Percentiles rank a stretch among this genome's conserved stretches.
Conservation (phyloP, 495 filamentous ascomycete genomes). For the Neurospora sp. region DNA sequence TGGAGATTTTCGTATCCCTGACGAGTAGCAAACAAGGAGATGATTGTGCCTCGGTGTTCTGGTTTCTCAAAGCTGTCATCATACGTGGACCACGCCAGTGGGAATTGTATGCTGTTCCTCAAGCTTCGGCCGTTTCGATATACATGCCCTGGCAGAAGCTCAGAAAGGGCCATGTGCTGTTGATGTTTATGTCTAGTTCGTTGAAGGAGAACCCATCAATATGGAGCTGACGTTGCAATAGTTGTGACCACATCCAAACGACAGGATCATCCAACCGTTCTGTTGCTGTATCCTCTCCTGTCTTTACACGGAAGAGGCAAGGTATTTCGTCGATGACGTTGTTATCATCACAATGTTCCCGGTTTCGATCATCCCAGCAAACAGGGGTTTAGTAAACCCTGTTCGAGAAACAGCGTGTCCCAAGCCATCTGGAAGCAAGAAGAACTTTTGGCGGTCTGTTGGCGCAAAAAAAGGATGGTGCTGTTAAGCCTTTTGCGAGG, state of each 20-base stretch:
- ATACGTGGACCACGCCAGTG: not conserved
- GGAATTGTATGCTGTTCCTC: not conserved
- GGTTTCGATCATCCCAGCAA: not conserved
- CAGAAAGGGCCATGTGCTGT: not conserved
- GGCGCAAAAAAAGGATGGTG: not conserved
- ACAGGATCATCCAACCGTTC: not conserved
- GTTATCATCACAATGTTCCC: not conserved
- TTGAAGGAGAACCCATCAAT: not conserved
- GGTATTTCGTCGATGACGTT: not conserved
- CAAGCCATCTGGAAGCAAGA: not conserved
- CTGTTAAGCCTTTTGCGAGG: not conserved
- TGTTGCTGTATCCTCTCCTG: not conserved
- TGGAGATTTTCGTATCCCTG: not conserved
- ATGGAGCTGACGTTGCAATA: not conserved
- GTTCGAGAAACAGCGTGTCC: not conserved
- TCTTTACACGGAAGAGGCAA: not conserved
- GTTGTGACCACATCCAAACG: not conserved
- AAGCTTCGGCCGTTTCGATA: not conserved
- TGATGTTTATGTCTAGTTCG: not conserved
- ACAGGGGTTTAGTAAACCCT: not conserved
- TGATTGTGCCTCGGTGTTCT: not conserved
- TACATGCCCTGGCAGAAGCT: not conserved
- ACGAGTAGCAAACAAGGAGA: not conserved
- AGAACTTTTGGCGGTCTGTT: not conserved
- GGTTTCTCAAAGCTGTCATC: not conserved